phyloP scores from a whole-genome alignment of 495 filamentous ascomycete genomes.

The Chaetomium tenue region DNA sequence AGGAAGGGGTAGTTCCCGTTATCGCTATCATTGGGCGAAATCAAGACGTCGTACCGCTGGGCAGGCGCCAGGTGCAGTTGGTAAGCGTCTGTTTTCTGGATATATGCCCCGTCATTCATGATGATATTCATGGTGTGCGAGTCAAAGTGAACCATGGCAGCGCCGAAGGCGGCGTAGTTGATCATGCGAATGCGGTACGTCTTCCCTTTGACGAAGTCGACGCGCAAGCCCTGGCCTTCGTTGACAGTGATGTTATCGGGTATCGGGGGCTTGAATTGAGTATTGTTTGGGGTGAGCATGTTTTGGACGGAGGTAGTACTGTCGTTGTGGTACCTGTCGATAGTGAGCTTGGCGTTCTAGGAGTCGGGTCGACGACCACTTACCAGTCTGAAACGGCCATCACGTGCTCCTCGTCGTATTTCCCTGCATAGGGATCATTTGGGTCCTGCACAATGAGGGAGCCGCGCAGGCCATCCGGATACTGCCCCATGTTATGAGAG shows the following conservation, averaged over 20 bases:
- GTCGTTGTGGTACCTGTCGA: conserved; percentile 57
- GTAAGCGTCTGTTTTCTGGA: conserved; percentile 36
- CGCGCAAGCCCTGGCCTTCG: conserved; percentile 56
- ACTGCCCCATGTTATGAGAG: conserved; percentile 69
- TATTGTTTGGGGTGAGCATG: conserved; percentile 55
- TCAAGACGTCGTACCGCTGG: conserved; percentile 64
- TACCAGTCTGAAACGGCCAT: conserved; percentile 61
- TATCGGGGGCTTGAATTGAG: conserved; percentile 55
- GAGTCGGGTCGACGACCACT: conserved; percentile 36
- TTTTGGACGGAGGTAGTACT: conserved; percentile 53
- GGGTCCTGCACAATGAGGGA: conserved; percentile 71
- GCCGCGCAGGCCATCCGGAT: conserved; percentile 74
- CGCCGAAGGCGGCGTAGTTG: conserved; percentile 65
- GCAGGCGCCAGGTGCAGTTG: conserved; percentile 54
- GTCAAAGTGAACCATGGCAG: conserved; percentile 61
- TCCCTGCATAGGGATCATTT: conserved; percentile 56
- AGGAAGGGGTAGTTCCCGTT: conserved; percentile 60
- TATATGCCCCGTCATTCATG: conserved; percentile 48
- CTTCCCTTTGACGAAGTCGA: conserved; percentile 64
- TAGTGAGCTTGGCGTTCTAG: neutral
- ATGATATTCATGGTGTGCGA: conserved; percentile 63
- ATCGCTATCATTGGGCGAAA: conserved; percentile 34
- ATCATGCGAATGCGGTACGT: conserved; percentile 76
- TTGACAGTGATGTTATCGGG: conserved; percentile 66
- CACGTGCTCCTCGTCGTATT: conserved; percentile 66